phyloP scores from a whole-genome alignment of 768 basidiomycete species.

The Lactarius pseudohatsudake region DNA sequence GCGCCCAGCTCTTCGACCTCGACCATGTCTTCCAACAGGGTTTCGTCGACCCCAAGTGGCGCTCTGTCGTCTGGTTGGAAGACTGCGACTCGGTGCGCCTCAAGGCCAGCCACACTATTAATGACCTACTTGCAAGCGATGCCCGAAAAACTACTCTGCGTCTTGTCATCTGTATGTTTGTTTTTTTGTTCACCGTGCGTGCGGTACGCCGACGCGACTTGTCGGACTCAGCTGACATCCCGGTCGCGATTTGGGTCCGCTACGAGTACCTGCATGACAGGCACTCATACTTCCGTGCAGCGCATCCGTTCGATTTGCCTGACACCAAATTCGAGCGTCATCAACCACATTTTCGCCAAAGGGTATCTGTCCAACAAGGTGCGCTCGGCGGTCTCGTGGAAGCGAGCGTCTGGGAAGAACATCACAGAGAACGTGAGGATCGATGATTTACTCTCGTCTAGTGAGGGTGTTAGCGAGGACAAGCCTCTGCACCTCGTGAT shows the following conservation, averaged over 20 bases:
- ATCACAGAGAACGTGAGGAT: slow-evolving; percentile 35
- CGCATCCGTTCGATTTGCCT: slow-evolving; percentile 41
- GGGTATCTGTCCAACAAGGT: slow-evolving; percentile 41
- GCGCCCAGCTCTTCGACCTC: slow-evolving; percentile 43
- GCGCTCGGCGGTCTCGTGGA: slow-evolving; percentile 44
- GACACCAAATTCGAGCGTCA: slow-evolving; percentile 41
- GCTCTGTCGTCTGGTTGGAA: slow-evolving; percentile 48
- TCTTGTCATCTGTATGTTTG: slow-evolving; percentile 44
- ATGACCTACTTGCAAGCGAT: slow-evolving; percentile 38
- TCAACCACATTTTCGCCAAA: slow-evolving; percentile 47
- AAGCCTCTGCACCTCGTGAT: no score
- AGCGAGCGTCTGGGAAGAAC: slow-evolving; percentile 39
- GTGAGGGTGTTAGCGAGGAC: slow-evolving; percentile 33
- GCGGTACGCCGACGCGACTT: neutral
- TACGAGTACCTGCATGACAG: slow-evolving; percentile 42
- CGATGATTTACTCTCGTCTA: slow-evolving; percentile 34
- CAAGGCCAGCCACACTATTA: slow-evolving; percentile 38
- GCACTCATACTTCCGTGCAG: slow-evolving; percentile 40
- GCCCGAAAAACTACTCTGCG: slow-evolving; percentile 45
- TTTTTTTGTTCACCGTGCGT: neutral
- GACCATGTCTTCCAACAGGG: slow-evolving; percentile 48
- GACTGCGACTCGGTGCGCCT: slow-evolving; percentile 39
- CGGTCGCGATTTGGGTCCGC: slow-evolving; percentile 45
- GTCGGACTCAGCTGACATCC: slow-evolving; percentile 40
- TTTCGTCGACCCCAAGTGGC: slow-evolving; percentile 45